Evolutionary conservation across 805 yeast species (phyloP).

Genomic region (Candida parachauliodes): DNA sequence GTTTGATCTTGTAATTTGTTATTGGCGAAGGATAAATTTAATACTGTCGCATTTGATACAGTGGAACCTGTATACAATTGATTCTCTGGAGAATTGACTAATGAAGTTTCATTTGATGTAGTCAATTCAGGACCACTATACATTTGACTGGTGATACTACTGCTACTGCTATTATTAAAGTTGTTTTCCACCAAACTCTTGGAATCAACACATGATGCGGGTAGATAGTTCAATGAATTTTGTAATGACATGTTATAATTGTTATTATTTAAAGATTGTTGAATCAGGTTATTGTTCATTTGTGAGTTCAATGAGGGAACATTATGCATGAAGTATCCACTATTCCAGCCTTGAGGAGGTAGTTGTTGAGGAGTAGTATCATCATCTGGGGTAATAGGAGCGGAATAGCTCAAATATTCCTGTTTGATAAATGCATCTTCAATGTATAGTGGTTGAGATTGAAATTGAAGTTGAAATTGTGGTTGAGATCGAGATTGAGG

Average conservation of each 20-base stretch:
- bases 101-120: conserved; percentile 8
- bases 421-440: background rate
- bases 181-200: conserved; percentile 4
- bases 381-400: conserved; percentile 9
- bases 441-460: background rate
- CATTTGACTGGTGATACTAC: conserved; percentile 2
- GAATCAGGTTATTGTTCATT: background rate
- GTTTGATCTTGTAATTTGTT: background rate
- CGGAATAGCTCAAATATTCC: conserved; percentile 5
- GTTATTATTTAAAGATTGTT: background rate
- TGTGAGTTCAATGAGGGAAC: background rate
- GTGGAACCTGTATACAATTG: conserved; percentile 5
- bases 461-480: background rate
- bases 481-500: too few relatives aligned
- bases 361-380: background rate
- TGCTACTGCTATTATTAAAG: background rate
- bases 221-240: background rate
- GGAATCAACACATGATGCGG: background rate
- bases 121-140: conserved; percentile 3
- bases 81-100: conserved; percentile 13
- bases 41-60: background rate
- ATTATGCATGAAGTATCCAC: background rate
- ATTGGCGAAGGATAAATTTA: background rate
- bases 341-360: background rate
- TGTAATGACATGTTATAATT: background rate